Evolutionary conservation across 371 early-diverging fungal species (phyloP).

Genomic region (Zopfochytrium polystomum): DNA sequence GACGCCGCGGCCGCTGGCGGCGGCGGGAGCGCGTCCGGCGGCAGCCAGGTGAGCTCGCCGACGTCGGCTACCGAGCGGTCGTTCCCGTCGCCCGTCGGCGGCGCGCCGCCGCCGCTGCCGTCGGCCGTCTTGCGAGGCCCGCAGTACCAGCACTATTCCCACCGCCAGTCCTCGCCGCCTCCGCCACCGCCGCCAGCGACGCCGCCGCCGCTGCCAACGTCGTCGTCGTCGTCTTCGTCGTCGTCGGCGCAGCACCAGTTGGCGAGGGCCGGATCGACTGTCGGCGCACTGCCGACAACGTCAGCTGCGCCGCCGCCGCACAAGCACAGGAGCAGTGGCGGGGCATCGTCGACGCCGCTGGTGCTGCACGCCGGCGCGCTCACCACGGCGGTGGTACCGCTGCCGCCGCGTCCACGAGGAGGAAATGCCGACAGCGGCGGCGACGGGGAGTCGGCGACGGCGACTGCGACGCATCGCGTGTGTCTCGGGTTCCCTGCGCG

Average conservation of each 20-base stretch:
- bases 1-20: too few relatives aligned
- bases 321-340: background rate
- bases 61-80: too few relatives aligned
- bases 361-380: conserved; percentile 2
- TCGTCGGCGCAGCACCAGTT: too few relatives aligned
- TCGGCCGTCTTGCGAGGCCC: background rate
- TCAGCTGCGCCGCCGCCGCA: background rate
- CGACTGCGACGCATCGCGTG: conserved; percentile 6
- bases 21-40: too few relatives aligned
- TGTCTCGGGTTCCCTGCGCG: conserved; percentile 19
- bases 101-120: too few relatives aligned
- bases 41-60: too few relatives aligned
- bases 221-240: background rate
- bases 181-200: background rate
- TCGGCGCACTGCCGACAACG: background rate
- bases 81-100: too few relatives aligned
- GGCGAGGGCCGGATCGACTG: too few relatives aligned
- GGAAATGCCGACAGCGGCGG: conserved; percentile 4
- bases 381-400: conserved; percentile 2
- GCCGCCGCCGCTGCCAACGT: background rate
- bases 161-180: background rate
- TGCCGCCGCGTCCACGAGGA: conserved; percentile 9
- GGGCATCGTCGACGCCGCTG: background rate
- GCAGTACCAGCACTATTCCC: background rate
- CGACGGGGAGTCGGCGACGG: background rate